phyloP scores from a whole-genome alignment of 768 basidiomycete genomes.

The Amanita molliuscula region DNA sequence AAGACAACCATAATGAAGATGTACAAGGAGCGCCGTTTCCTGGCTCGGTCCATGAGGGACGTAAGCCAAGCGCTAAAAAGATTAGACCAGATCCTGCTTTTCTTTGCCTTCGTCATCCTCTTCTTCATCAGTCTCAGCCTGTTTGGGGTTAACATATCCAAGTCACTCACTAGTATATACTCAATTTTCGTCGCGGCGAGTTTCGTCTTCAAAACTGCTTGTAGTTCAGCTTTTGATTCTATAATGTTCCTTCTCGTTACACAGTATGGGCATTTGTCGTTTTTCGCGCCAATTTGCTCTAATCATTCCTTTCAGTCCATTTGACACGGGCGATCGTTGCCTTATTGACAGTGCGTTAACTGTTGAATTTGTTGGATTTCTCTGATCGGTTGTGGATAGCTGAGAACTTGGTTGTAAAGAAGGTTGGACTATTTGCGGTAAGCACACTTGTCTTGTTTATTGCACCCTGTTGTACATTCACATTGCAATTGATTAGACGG shows the following conservation, averaged over 20 bases:
- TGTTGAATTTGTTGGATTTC: neutral
- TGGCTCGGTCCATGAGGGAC: constrained; percentile 70
- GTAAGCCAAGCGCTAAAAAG: constrained; percentile 57
- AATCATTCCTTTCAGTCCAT: constrained; percentile 37
- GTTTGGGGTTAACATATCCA: constrained; percentile 57
- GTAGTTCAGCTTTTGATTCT: constrained; percentile 65
- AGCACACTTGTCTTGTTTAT: constrained; percentile 8
- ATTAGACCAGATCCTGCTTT: constrained; percentile 51
- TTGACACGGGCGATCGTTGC: constrained; percentile 75
- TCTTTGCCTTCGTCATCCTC: constrained; percentile 52
- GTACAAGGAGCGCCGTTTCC: constrained; percentile 71
- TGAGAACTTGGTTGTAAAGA: constrained; percentile 68
- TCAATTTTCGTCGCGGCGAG: constrained; percentile 63
- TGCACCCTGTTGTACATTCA: neutral
- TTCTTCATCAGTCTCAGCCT: constrained; percentile 69
- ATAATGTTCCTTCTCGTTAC: constrained; percentile 79
- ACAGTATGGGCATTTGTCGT: constrained; percentile 41
- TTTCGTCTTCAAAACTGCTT: constrained; percentile 72
- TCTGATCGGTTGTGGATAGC: constrained; percentile 19
- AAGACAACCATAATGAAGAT: constrained; percentile 57
- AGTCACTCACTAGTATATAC: constrained; percentile 63
- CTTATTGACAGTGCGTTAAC: constrained; percentile 47
- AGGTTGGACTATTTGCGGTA: constrained; percentile 71
- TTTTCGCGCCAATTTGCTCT: neutral
- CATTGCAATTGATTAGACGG: constrained; percentile 31